phyloP scores from a whole-genome alignment of 768 basidiomycete genomes.

The Sutorius australiensis region DNA sequence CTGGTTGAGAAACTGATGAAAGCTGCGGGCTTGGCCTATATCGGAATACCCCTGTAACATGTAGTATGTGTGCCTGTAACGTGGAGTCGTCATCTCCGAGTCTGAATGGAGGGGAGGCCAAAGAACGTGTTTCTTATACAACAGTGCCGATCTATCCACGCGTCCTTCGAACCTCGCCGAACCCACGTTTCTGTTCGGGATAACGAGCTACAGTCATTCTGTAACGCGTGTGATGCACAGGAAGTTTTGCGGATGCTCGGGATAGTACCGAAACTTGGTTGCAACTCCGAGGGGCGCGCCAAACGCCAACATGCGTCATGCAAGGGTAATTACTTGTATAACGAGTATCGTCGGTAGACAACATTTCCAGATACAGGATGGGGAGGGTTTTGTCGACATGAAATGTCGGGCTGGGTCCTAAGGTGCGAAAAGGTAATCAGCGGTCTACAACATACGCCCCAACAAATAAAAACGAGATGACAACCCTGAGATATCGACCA shows the following conservation, averaged over 20 bases:
- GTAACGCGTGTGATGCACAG: not conserved
- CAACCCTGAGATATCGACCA: too few species aligned
- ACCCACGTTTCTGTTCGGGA: not conserved
- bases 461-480: too few species aligned
- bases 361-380: too few species aligned
- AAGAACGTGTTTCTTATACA: not conserved
- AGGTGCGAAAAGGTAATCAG: too few species aligned
- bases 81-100: not conserved
- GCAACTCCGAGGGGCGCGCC: too few species aligned
- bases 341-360: too few species aligned
- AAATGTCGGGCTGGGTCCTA: too few species aligned
- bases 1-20: slow-evolving; percentile 33
- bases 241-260: not conserved
- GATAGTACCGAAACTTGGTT: not conserved
- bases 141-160: not conserved
- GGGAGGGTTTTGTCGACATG: too few species aligned
- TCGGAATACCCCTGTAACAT: slow-evolving; percentile 20
- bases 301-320: too few species aligned
- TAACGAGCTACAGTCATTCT: not conserved
- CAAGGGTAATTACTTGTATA: not conserved
- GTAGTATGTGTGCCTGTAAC: not conserved
- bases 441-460: too few species aligned
- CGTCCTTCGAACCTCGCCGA: not conserved
- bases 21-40: slow-evolving; percentile 21
- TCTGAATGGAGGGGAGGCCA: not conserved